Percentiles rank a stretch among this genome's conserved stretches.
These are phyloP conservation scores for Spathaspora girioi DNA, from an alignment of 805 yeast species.

Conservation along the genomic window DNA sequence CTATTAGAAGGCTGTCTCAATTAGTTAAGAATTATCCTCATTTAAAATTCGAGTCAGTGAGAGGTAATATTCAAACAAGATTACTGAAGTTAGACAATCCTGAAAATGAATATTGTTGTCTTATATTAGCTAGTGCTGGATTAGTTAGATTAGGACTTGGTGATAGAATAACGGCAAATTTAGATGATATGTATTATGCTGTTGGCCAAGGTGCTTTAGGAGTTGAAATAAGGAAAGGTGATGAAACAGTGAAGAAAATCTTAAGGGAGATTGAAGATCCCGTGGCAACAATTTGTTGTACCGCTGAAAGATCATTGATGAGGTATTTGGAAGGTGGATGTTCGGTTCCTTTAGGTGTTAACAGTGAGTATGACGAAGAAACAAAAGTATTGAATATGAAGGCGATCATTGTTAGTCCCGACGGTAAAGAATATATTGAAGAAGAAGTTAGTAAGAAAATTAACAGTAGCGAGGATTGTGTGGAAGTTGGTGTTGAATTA, in stretches of 20 bases:
- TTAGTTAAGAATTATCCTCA: constrained; percentile 73
- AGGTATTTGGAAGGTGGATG: constrained; percentile 94
- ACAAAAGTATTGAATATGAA: constrained; percentile 49
- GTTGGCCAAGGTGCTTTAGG: constrained; percentile 99
- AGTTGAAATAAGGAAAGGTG: constrained; percentile 76
- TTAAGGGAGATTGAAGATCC: constrained; percentile 63
- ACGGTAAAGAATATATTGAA: constrained; percentile 71
- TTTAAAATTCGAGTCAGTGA: constrained; percentile 73
- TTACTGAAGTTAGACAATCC: constrained; percentile 74
- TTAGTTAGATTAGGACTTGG: constrained; percentile 68
- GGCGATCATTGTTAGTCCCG: constrained; percentile 80
- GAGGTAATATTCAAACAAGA: constrained; percentile 81
- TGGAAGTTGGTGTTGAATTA: constrained; percentile 61
- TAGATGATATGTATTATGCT: constrained; percentile 87
- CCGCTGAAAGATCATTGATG: constrained; percentile 86
- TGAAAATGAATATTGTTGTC: constrained; percentile 48
- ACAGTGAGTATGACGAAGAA: constrained; percentile 46
- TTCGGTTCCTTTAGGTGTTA: constrained; percentile 94
- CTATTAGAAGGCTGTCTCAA: constrained; percentile 92
- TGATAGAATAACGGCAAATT: constrained; percentile 68
- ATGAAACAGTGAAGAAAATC: constrained; percentile 53
- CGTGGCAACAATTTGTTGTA: constrained; percentile 68
- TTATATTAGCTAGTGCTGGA: constrained; percentile 92
- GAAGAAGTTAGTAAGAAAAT: constrained; percentile 42
- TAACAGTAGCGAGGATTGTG: constrained; percentile 56